Evolutionary conservation across 805 yeast genomes (phyloP).

Genomic region (Schizosaccharomyces octosporus): DNA sequence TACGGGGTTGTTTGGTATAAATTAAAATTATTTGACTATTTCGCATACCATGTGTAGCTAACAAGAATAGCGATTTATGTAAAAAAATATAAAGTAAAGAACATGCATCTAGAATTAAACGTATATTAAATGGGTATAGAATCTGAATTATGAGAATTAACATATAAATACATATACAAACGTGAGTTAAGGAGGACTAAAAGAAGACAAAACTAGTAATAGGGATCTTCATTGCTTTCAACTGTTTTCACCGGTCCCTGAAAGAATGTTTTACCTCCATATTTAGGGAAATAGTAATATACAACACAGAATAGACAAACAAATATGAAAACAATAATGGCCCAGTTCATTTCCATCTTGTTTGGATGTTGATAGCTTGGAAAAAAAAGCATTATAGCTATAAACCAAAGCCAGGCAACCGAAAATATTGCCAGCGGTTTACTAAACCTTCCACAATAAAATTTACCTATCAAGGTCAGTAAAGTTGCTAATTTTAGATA

Average conservation of each 20-base stretch:
- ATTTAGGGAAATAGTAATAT: constrained; percentile 1
- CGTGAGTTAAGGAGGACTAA: too few species aligned
- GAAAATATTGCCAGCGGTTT: neutral
- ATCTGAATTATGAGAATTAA: too few species aligned
- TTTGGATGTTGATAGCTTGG: constrained; percentile 1
- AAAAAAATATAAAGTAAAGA: too few species aligned
- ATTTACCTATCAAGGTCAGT: neutral
- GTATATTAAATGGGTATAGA: too few species aligned
- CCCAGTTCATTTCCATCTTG: neutral
- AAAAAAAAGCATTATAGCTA: neutral
- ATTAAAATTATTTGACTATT: too few species aligned
- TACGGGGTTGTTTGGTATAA: too few species aligned
- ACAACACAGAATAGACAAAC: neutral
- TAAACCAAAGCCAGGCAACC: constrained; percentile 5
- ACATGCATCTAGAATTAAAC: too few species aligned
- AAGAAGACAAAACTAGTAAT: too few species aligned
- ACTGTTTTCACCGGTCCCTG: neutral
- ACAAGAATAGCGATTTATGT: too few species aligned
- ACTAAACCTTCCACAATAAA: neutral
- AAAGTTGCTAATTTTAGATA: neutral
- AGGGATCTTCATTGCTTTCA: neutral
- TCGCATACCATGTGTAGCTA: too few species aligned
- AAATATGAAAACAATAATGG: neutral
- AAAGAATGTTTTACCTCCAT: neutral
- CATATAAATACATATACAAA: too few species aligned